Evolutionary conservation across 2,329 filamentous ascomycete species (phyloP).

Genomic region (Ascochyta rabiei): DNA sequence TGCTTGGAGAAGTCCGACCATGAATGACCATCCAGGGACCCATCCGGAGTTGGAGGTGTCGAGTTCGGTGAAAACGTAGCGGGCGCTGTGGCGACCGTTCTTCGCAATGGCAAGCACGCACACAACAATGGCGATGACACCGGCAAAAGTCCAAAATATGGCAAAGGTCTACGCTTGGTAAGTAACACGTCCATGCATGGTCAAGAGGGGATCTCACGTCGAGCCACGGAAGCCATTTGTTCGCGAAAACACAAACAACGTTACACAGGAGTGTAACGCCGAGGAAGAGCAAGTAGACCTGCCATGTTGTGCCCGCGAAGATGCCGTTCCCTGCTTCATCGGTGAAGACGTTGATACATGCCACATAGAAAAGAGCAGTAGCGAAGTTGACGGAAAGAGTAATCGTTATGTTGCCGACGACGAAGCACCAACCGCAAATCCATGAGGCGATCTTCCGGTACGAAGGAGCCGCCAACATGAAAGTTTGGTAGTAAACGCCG

Average conservation of each 20-base stretch:
- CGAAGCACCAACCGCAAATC: slow-evolving; percentile 77
- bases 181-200: slow-evolving; percentile 23
- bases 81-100: slow-evolving; percentile 66
- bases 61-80: slow-evolving; percentile 72
- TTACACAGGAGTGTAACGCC: slow-evolving; percentile 58
- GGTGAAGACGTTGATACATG: slow-evolving; percentile 63
- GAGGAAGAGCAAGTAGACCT: slow-evolving; percentile 58
- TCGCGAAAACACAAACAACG: slow-evolving; percentile 58
- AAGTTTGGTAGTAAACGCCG: slow-evolving; percentile 80
- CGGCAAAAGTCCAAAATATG: slow-evolving; percentile 76
- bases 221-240: slow-evolving; percentile 62
- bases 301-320: slow-evolving; percentile 52
- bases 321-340: slow-evolving; percentile 53
- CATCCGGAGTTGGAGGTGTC: slow-evolving; percentile 70
- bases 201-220: slow-evolving; percentile 64
- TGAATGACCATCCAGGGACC: slow-evolving; percentile 74
- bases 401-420: slow-evolving; percentile 81
- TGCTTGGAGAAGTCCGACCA: slow-evolving; percentile 73
- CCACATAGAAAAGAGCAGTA: slow-evolving; percentile 61
- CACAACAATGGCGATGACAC: slow-evolving; percentile 69
- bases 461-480: slow-evolving; percentile 69
- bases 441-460: slow-evolving; percentile 70
- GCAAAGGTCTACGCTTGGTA: slow-evolving; percentile 64
- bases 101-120: slow-evolving; percentile 70
- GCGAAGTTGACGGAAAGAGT: slow-evolving; percentile 84